A percentile compares a stretch with the other conserved stretches of the same genome.
Evolutionary conservation across 768 basidiomycete genomes (phyloP).

Genomic region (Boletus rubroflammeus): DNA sequence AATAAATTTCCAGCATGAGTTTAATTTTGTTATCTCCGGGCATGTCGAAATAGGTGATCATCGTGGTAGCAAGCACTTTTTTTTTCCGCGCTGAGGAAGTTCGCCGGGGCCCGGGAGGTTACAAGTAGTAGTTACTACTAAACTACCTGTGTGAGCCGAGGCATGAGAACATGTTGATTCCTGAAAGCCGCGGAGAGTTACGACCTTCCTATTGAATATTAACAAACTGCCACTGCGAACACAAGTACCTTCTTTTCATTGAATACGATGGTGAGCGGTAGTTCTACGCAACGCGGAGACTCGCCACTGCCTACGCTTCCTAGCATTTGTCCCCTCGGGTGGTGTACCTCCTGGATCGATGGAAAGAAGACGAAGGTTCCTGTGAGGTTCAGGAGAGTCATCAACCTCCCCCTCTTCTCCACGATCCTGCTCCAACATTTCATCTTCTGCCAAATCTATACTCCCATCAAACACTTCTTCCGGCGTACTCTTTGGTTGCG

Average conservation of each 20-base stretch:
- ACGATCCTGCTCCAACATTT: constrained; percentile 74
- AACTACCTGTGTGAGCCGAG: no score
- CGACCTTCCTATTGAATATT: neutral
- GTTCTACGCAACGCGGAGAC: constrained; percentile 41
- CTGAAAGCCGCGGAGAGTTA: neutral
- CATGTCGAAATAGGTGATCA: neutral
- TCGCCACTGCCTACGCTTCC: constrained; percentile 46
- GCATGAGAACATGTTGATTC: neutral
- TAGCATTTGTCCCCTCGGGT: constrained; percentile 33
- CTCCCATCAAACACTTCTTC: constrained; percentile 64
- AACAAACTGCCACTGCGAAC: neutral
- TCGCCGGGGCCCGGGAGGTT: no score
- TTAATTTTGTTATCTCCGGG: neutral
- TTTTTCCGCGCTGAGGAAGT: neutral
- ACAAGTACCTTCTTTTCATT: constrained; percentile 2
- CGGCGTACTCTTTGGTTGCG: constrained; percentile 46
- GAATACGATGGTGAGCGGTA: constrained; percentile 22
- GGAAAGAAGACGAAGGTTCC: constrained; percentile 54
- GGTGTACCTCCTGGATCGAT: constrained; percentile 40
- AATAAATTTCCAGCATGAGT: neutral
- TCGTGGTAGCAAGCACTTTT: neutral
- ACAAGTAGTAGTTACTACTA: no score
- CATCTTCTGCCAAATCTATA: constrained; percentile 74
- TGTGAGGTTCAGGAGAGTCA: constrained; percentile 55
- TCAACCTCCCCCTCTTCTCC: constrained; percentile 78